Percentiles rank a stretch among this genome's conserved stretches.
Evolutionary conservation across 495 filamentous ascomycete genomes (phyloP).

Genomic region (Tuber calosporum): DNA sequence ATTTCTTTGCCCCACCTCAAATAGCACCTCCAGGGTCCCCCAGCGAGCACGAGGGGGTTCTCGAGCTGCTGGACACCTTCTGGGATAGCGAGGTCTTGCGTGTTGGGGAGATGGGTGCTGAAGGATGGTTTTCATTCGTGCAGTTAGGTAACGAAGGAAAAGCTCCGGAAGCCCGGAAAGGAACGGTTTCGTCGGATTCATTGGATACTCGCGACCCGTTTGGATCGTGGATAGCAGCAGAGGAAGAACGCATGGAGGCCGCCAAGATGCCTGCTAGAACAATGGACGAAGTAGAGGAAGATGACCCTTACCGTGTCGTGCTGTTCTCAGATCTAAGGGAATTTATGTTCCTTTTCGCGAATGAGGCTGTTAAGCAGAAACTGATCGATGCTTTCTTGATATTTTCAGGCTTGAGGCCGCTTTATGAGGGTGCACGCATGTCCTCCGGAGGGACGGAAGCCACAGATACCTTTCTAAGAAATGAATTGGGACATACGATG

Average conservation of each 20-base stretch:
- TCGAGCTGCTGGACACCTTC: slow-evolving; percentile 49
- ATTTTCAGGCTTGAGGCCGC: slow-evolving; percentile 63
- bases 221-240: slow-evolving; percentile 55
- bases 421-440: slow-evolving; percentile 20
- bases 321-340: slow-evolving; percentile 68
- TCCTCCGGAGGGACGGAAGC: slow-evolving; percentile 17
- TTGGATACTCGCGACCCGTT: slow-evolving; percentile 42
- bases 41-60: slow-evolving; percentile 25
- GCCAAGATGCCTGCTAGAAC: slow-evolving; percentile 60
- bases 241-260: slow-evolving; percentile 48
- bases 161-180: slow-evolving; percentile 43
- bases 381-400: slow-evolving; percentile 61
- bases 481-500: slow-evolving; percentile 23
- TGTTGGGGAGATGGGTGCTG: slow-evolving; percentile 64
- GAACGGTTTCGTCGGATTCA: slow-evolving; percentile 10
- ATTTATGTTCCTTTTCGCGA: slow-evolving; percentile 53
- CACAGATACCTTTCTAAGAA: slow-evolving; percentile 43
- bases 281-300: slow-evolving; percentile 57
- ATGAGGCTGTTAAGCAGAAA: slow-evolving; percentile 42
- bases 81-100: slow-evolving; percentile 83
- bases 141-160: slow-evolving; percentile 40
- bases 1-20: slow-evolving; percentile 52
- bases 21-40: slow-evolving; percentile 19
- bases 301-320: slow-evolving; percentile 72
- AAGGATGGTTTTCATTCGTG: slow-evolving; percentile 60